Evolutionary conservation across 1,284 basidiomycete genomes (phyloP).

Genomic region (Bondarzewia mesenterica): DNA sequence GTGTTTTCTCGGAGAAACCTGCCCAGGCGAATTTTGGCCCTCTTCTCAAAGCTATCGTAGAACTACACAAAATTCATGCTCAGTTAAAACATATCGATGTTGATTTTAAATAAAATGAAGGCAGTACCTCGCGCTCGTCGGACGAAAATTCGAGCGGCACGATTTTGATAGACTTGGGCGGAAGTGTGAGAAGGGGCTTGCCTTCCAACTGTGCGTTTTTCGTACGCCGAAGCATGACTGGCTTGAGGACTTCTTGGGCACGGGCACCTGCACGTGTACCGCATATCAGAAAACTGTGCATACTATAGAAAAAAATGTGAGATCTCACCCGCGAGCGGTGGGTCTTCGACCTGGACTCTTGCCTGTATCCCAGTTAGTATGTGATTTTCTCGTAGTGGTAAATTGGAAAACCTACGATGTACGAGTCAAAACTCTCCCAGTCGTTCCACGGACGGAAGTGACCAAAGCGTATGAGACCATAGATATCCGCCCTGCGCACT

Average conservation of each 20-base stretch:
- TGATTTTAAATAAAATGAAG: too few relatives aligned
- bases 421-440: slow-evolving; percentile 50
- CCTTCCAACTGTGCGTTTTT: slow-evolving; percentile 52
- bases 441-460: slow-evolving; percentile 63
- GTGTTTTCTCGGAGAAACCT: slow-evolving; percentile 49
- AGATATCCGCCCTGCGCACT: slow-evolving; percentile 57
- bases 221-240: slow-evolving; percentile 51
- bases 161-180: slow-evolving; percentile 51
- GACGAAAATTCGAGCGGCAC: slow-evolving; percentile 46
- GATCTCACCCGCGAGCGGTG: slow-evolving; percentile 48
- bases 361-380: slow-evolving; percentile 26
- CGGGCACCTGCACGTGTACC: slow-evolving; percentile 23
- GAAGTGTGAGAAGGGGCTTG: slow-evolving; percentile 50
- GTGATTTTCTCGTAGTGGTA: not conserved
- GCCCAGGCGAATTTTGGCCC: slow-evolving; percentile 45
- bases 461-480: slow-evolving; percentile 59
- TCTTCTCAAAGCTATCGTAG: slow-evolving; percentile 51
- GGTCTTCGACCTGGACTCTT: slow-evolving; percentile 43
- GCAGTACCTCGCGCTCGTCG: slow-evolving; percentile 53
- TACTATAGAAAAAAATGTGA: slow-evolving; percentile 17
- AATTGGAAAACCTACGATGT: slow-evolving; percentile 33
- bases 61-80: slow-evolving; percentile 36
- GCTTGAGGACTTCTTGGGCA: slow-evolving; percentile 53
- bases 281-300: not conserved
- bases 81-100: not conserved